Evolutionary conservation across 2,329 filamentous ascomycete genomes (phyloP), one percentile per base, ranked within the genome.

Genomic region (Neopestalotiopsis sp.): DNA sequence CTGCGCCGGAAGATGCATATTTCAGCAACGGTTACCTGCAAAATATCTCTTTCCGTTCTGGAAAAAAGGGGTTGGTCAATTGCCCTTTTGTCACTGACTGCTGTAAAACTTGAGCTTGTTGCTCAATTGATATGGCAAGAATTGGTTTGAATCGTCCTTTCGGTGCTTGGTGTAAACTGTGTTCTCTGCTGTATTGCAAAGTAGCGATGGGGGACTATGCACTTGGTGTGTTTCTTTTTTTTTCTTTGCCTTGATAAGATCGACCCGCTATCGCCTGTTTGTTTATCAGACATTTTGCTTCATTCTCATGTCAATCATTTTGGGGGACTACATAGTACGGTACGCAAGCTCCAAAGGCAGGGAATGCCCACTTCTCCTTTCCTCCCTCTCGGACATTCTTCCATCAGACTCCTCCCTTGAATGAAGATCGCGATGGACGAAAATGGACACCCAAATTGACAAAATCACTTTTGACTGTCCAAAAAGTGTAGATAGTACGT

Each of bases 231-330:
- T n/a, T n/a, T 28, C 24, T 28, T 28, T 28, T 24, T 24, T 24
- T 28, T 53, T 4, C n/a, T n/a, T 28, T 28, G 45, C 20, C 14
- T 20, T 9, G 45, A 53, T 53, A 53, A 53, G 45, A 53, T 20
- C 45, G 45, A 20, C 45, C 9, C 7, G 45, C 20, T 53, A 53
- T 53, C 17, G 14, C n/a, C 17, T 53, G 17, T 53, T 53, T 53
- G 45, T 53, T 53, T 53, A n/a, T 53, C 20, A 53, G 45, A 53
- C 45, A 53, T 53, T 53, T 53, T 53, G 45, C 45, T 53, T 53
- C 45, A 53, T 53, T 53, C 24, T 28, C 45, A 53, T 20, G 45
- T 53, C 45, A 53, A 53, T 53, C 45, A 53, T 10, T 10, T 53
- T 53, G n/a, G 45, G n/a, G n/a, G 45, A 20, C 45, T n/a, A 53